These are phyloP conservation scores for Cicer judaicum DNA, from an alignment of 306 rosid species.

Conservation along the genomic window DNA sequence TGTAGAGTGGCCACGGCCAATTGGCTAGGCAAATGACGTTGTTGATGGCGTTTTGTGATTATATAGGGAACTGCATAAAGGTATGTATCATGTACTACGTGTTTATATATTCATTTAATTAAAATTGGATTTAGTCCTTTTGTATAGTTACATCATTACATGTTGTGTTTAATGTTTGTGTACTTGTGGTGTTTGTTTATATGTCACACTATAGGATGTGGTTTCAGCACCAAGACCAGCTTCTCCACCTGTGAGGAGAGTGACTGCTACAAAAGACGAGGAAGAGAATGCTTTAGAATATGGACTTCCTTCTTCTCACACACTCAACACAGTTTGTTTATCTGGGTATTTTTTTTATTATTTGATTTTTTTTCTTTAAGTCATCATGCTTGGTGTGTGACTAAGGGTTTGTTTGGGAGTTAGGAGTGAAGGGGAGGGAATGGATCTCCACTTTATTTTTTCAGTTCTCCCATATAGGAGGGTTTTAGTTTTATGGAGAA, in stretches of 20 bases:
- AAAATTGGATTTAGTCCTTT: neutral
- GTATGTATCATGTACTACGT: conserved; percentile 45
- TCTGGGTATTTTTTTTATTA: conserved; percentile 68
- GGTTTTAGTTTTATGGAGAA: too few species aligned
- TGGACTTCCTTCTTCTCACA: conserved; percentile 97
- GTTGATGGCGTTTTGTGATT: conserved; percentile 96
- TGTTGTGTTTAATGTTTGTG: conserved; percentile 10
- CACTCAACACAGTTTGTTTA: conserved; percentile 92
- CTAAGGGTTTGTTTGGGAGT: neutral
- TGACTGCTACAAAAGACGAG: conserved; percentile 89
- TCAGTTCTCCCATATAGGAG: too few species aligned
- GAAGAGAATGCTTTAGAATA: conserved; percentile 93
- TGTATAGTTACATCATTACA: neutral
- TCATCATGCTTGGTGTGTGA: conserved; percentile 14
- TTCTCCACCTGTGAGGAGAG: conserved; percentile 89
- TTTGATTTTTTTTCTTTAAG: conserved; percentile 19
- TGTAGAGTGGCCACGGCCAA: conserved; percentile 95
- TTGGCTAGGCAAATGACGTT: conserved; percentile 97
- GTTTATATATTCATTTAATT: neutral
- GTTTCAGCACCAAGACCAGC: conserved; percentile 95
- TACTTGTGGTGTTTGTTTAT: conserved; percentile 28
- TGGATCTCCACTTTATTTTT: too few species aligned
- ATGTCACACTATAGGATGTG: conserved; percentile 64
- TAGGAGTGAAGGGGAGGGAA: too few species aligned
- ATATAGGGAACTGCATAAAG: conserved; percentile 80